Evolutionary conservation across 257 asterid species (phyloP).

Genomic region (Misopates orontium): DNA sequence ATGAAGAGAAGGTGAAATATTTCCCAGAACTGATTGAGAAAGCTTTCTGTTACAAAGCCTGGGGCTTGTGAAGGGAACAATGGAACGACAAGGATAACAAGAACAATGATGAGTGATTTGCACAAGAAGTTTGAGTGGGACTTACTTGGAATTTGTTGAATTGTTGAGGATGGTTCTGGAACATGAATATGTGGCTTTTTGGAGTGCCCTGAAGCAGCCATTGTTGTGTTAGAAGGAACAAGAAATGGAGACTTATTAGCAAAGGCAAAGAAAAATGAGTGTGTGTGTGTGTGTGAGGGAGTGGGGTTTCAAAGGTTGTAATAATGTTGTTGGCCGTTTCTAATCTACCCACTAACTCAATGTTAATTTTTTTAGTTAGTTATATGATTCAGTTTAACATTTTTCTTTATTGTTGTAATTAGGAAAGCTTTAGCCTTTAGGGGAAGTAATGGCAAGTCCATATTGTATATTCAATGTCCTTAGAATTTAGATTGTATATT

Average conservation of each 20-base stretch:
- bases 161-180: conserved; percentile 29
- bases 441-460: too few species aligned
- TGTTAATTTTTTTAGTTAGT: too few species aligned
- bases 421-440: too few species aligned
- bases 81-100: conserved; percentile 57
- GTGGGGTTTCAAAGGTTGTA: conserved; percentile 25
- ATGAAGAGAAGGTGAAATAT: conserved; percentile 71
- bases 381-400: too few species aligned
- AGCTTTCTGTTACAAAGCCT: conserved; percentile 44
- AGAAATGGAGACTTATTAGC: conserved; percentile 67
- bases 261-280: conserved; percentile 30
- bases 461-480: too few species aligned
- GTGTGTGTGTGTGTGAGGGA: conserved; percentile 25
- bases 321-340: conserved; percentile 37
- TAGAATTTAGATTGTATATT: too few species aligned
- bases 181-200: conserved; percentile 36
- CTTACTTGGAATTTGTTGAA: conserved; percentile 44
- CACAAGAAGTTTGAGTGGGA: conserved; percentile 45
- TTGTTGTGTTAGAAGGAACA: conserved; percentile 34
- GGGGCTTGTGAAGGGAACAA: conserved; percentile 79
- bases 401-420: too few species aligned
- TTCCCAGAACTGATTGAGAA: conserved; percentile 65
- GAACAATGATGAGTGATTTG: conserved; percentile 46
- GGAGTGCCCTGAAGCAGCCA: conserved; percentile 37
- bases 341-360: background rate